A percentile compares a stretch with the other conserved stretches of the same genome.
These are phyloP conservation scores for Aspergillus sp. DNA, from an alignment of 2,329 filamentous ascomycete species.

Conservation along the genomic window DNA sequence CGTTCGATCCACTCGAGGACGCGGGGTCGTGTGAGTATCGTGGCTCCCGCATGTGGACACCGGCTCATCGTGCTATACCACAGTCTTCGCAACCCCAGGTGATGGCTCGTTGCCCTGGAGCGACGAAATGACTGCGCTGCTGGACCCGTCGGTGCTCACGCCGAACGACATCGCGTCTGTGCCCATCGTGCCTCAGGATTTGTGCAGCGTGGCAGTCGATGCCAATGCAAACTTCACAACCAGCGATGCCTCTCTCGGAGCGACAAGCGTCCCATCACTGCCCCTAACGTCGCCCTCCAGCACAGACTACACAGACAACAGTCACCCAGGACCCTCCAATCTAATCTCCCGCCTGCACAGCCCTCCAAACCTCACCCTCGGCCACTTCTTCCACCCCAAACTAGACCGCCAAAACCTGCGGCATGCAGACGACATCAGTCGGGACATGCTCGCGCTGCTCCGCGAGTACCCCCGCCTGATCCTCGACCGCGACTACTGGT, in stretches of 20 bases:
- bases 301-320: too few relatives aligned
- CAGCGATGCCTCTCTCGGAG: too few relatives aligned
- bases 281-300: too few relatives aligned
- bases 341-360: conserved; percentile 1
- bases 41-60: too few relatives aligned
- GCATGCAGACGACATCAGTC: conserved; percentile 5
- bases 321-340: background rate
- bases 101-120: conserved; percentile 7
- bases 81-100: background rate
- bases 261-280: too few relatives aligned
- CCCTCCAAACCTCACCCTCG: conserved; percentile 6
- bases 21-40: too few relatives aligned
- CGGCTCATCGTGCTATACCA: too few relatives aligned
- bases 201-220: background rate
- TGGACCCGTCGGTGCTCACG: conserved; percentile 1
- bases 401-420: background rate
- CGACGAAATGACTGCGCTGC: conserved; percentile 6
- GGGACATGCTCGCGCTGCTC: conserved; percentile 9
- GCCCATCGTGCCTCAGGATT: background rate
- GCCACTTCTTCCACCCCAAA: conserved; percentile 7
- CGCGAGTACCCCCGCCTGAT: conserved; percentile 13
- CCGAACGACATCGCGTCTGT: background rate
- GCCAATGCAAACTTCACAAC: too few relatives aligned
- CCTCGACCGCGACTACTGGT: conserved; percentile 15
- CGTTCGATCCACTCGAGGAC: too few relatives aligned